Conservation (phyloP, 225 moss, liverwort and hornwort genomes). For the Straminergon stramineum region DNA sequence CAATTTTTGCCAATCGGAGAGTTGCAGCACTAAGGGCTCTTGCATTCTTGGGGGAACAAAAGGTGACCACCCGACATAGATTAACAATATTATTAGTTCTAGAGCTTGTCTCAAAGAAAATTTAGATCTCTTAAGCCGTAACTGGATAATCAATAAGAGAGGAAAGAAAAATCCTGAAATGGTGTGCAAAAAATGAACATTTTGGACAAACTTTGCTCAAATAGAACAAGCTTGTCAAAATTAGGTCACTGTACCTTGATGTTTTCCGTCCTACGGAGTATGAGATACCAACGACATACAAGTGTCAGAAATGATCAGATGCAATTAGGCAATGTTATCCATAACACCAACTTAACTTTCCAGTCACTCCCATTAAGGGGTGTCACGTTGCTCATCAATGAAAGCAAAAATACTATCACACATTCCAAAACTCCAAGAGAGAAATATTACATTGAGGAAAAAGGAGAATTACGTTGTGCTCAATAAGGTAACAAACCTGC, state of each 20-base stretch:
- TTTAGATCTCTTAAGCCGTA: fast-evolving
- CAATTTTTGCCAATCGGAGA: background rate
- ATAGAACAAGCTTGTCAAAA: background rate
- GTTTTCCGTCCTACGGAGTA: background rate
- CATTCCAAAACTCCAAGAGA: background rate
- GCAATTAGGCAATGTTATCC: background rate
- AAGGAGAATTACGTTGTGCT: background rate
- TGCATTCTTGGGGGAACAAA: fast-evolving
- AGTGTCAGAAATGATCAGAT: background rate
- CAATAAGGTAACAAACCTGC: background rate
- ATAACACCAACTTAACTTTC: background rate
- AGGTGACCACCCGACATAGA: background rate
- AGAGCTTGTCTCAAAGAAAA: fast-evolving
- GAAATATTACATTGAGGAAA: background rate
- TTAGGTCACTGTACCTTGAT: background rate
- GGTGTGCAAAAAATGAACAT: background rate
- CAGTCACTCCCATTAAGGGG: fast-evolving
- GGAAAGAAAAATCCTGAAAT: background rate
- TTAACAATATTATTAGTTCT: background rate
- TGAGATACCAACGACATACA: background rate
- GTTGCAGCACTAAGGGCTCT: fast-evolving
- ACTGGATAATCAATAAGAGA: too few species aligned
- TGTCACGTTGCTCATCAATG: background rate
- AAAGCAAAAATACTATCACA: background rate
- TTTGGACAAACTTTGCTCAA: background rate